Evolutionary conservation across 306 rosid genomes (phyloP).

Genomic region (Cicer yamashitae): DNA sequence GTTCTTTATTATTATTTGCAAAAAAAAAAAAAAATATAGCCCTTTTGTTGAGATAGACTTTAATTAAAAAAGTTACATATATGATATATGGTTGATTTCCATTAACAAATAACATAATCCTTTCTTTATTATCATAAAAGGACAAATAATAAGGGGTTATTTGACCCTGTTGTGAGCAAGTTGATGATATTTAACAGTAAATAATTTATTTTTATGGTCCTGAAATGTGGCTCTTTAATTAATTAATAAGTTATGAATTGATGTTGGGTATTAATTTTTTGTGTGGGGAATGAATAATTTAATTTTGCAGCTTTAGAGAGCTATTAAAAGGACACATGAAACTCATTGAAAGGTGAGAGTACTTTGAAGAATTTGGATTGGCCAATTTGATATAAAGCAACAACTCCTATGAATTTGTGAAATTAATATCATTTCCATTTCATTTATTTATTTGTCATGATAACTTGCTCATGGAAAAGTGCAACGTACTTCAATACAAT

Average conservation of each 20-base stretch:
- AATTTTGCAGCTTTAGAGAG: constrained; percentile 40
- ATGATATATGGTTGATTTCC: constrained; percentile 7
- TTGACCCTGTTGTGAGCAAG: constrained; percentile 13
- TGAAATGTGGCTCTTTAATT: not conserved
- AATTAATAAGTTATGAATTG: too few relatives aligned
- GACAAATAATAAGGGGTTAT: not conserved
- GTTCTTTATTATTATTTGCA: not conserved
- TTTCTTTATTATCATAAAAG: not conserved
- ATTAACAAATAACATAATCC: not conserved
- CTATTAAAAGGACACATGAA: not conserved
- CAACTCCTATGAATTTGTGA: constrained; percentile 12
- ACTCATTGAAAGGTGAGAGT: constrained; percentile 32
- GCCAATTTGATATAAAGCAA: constrained; percentile 39
- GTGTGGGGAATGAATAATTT: constrained; percentile 23
- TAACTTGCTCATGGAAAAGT: constrained; percentile 35
- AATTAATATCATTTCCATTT: constrained; percentile 32
- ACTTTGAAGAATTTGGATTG: constrained; percentile 16
- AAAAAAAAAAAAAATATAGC: constrained; percentile 3
- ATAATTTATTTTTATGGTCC: not conserved
- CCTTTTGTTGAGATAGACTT: not conserved
- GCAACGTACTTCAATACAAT: constrained; percentile 45
- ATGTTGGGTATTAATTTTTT: not conserved
- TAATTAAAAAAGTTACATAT: not conserved
- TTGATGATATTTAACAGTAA: not conserved
- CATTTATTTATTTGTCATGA: constrained; percentile 40